Evolutionary conservation across 306 rosid genomes (phyloP).

Genomic region (Vigna mungo): DNA sequence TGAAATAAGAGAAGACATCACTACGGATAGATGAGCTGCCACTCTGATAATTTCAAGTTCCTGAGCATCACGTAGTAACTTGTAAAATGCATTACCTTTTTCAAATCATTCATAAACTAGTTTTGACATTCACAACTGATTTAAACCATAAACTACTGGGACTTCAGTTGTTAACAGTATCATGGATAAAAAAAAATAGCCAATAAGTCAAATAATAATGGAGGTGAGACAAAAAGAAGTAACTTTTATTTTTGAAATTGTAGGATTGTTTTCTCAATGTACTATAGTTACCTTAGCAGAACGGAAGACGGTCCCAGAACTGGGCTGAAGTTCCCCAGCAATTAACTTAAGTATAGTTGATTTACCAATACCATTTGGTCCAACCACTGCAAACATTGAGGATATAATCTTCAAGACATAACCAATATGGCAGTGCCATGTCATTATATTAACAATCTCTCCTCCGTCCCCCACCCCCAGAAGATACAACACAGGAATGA

Average conservation of each 20-base stretch:
- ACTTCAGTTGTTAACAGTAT: background rate
- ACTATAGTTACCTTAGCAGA: conserved; percentile 85
- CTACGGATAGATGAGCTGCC: background rate
- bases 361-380: conserved; percentile 99
- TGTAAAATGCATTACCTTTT: conserved; percentile 1
- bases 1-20: conserved; percentile 41
- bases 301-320: conserved; percentile 94
- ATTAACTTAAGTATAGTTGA: conserved; percentile 96
- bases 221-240: conserved; percentile 29
- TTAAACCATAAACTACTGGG: conserved; percentile 28
- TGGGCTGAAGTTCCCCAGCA: conserved; percentile 97
- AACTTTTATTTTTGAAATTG: conserved; percentile 2
- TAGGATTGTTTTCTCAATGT: conserved; percentile 8
- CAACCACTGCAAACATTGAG: conserved; percentile 84
- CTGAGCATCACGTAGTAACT: conserved; percentile 8
- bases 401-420: conserved; percentile 37
- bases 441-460: conserved; percentile 24
- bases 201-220: conserved; percentile 27
- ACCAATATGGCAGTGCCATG: conserved; percentile 35
- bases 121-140: conserved; percentile 26
- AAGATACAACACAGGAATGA: conserved; percentile 21
- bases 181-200: conserved; percentile 3
- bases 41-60: conserved; percentile 28
- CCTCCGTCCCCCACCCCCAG: conserved; percentile 4
- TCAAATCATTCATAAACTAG: background rate